A percentile compares a stretch with the other conserved stretches of the same genome.
Conservation (phyloP, 805 yeast genomes). For the Blastobotrys robertii region DNA sequence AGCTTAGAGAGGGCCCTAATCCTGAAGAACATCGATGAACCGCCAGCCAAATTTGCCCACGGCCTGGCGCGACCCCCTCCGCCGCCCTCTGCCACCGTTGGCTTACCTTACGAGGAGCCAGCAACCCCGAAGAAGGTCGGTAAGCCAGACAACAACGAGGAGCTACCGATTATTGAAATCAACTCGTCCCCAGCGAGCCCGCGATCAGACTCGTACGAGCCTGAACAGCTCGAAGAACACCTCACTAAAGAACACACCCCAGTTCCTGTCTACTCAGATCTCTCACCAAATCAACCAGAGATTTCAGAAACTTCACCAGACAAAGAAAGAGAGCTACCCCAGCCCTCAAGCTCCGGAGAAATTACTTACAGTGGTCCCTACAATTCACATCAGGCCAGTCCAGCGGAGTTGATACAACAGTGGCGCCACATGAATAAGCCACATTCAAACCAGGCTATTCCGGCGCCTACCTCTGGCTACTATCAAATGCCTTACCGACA, state of each 20-base stretch:
- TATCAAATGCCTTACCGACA: background rate
- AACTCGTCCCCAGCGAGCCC: background rate
- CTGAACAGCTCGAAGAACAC: background rate
- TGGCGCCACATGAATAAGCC: background rate
- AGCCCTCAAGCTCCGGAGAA: background rate
- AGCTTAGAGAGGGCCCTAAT: background rate
- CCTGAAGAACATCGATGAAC: background rate
- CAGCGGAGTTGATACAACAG: background rate
- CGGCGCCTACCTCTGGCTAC: conserved; percentile 2
- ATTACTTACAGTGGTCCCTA: background rate
- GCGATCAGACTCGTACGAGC: background rate
- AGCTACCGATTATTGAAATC: background rate
- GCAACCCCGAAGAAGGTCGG: background rate
- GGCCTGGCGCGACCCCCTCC: conserved; percentile 3
- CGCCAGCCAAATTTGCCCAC: background rate
- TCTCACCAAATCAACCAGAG: conserved; percentile 6
- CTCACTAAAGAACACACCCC: background rate
- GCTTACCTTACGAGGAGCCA: conserved; percentile 3
- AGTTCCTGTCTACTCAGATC: conserved; percentile 4
- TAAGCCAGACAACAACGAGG: background rate
- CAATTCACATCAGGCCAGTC: background rate
- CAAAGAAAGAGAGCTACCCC: background rate
- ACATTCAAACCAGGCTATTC: conserved; percentile 1
- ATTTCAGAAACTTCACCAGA: background rate
- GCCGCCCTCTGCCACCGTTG: conserved; percentile 1